Conservation (phyloP, 805 yeast genomes). For the Spathaspora boniae region DNA sequence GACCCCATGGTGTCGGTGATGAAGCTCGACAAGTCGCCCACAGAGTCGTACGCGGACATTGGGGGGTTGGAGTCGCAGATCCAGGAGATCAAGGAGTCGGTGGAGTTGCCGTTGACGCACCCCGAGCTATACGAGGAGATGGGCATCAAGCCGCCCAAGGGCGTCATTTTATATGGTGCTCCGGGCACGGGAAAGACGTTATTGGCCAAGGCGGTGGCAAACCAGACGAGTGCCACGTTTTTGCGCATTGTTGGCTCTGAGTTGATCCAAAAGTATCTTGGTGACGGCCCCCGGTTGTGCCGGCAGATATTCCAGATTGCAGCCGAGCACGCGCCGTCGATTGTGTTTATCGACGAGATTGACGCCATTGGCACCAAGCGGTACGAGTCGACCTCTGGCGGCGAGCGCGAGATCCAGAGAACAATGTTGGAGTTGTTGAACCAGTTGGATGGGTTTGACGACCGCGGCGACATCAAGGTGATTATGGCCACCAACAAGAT, state of each 20-base stretch:
- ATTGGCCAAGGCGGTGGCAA: slow-evolving; percentile 96
- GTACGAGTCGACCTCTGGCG: slow-evolving; percentile 94
- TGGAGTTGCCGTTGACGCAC: slow-evolving; percentile 91
- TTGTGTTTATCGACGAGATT: slow-evolving; percentile 96
- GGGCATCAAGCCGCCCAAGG: slow-evolving; percentile 99
- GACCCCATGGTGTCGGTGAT: slow-evolving; percentile 97
- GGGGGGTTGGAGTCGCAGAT: slow-evolving; percentile 96
- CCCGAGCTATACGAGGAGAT: slow-evolving; percentile 96
- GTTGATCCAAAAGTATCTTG: slow-evolving; percentile 91
- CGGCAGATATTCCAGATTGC: slow-evolving; percentile 96
- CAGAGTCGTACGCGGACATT: slow-evolving; percentile 93
- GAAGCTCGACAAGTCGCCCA: slow-evolving; percentile 97
- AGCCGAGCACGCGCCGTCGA: slow-evolving; percentile 96
- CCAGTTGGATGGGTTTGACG: slow-evolving; percentile 96
- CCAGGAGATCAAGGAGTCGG: slow-evolving; percentile 97
- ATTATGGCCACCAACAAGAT: slow-evolving; percentile 98
- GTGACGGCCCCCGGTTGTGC: slow-evolving; percentile 95
- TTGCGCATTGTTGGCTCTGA: slow-evolving; percentile 96
- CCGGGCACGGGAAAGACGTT: slow-evolving; percentile 98
- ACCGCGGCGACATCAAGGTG: slow-evolving; percentile 94
- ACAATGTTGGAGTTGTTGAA: slow-evolving; percentile 95
- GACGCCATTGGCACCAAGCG: slow-evolving; percentile 99
- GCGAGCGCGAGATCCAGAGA: slow-evolving; percentile 96
- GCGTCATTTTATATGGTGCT: slow-evolving; percentile 94
- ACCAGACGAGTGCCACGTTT: slow-evolving; percentile 95